Percentiles rank a stretch among this genome's conserved stretches.
Conservation (phyloP, 2,329 filamentous ascomycete genomes). For the Colletotrichum shisoi region DNA sequence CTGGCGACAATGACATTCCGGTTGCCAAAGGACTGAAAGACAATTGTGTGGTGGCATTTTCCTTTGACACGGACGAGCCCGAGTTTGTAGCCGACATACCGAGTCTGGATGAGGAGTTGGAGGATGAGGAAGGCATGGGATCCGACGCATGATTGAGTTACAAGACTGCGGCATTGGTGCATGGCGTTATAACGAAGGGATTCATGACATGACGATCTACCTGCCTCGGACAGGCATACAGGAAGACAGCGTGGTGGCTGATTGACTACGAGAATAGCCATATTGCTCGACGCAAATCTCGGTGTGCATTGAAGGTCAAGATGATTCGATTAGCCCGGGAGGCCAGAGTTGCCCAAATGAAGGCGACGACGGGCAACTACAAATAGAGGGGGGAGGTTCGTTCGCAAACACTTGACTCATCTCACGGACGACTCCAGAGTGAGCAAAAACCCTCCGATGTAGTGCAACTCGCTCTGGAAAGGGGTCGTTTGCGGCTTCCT, state of each 20-base stretch:
- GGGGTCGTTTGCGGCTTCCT: background rate
- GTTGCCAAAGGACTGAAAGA: slow-evolving; percentile 56
- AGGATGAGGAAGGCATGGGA: slow-evolving; percentile 51
- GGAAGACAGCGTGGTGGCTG: background rate
- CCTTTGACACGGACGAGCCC: slow-evolving; percentile 53
- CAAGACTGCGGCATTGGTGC: slow-evolving; percentile 12
- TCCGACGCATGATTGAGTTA: slow-evolving; percentile 23
- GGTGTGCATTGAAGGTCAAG: background rate
- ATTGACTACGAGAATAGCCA: background rate
- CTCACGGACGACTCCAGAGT: background rate
- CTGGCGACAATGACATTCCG: slow-evolving; percentile 51
- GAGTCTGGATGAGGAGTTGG: slow-evolving; percentile 50
- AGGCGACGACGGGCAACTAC: background rate
- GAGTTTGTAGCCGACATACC: slow-evolving; percentile 59
- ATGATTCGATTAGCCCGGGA: background rate
- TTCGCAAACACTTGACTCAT: background rate
- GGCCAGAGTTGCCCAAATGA: background rate
- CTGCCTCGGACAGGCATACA: background rate
- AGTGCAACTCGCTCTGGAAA: background rate
- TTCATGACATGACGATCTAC: background rate
- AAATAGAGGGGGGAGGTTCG: background rate
- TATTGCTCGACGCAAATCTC: background rate
- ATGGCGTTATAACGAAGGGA: slow-evolving; percentile 27
- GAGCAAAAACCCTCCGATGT: background rate
- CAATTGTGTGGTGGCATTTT: slow-evolving; percentile 60